Percentiles rank a stretch among this genome's conserved stretches.
phyloP scores from a whole-genome alignment of 1,284 basidiomycete species.

The Albatrellus sp. region DNA sequence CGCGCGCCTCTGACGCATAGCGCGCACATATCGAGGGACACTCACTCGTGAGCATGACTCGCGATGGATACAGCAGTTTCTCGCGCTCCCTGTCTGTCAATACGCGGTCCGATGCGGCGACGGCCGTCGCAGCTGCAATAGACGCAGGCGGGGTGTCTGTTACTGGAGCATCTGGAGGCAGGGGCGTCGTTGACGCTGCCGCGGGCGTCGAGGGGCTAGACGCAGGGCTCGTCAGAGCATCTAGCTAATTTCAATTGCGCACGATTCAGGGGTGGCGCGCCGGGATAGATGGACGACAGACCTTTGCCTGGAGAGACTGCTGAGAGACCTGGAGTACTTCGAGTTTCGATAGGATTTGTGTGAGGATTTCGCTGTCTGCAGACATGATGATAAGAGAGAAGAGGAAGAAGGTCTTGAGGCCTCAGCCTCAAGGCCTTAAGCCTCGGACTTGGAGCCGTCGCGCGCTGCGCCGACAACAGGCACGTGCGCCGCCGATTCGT shows the following conservation, averaged over 20 bases:
- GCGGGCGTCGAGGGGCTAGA: slow-evolving; percentile 13
- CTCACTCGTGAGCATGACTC: slow-evolving; percentile 74
- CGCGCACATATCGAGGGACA: slow-evolving; percentile 8
- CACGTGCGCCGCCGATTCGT: too few relatives aligned
- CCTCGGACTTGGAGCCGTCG: not conserved
- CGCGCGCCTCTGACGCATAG: not conserved
- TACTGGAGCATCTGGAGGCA: not conserved
- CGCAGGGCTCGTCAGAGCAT: slow-evolving; percentile 19
- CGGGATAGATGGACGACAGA: too few relatives aligned
- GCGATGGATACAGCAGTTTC: slow-evolving; percentile 60
- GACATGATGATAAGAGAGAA: too few relatives aligned
- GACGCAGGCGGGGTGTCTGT: slow-evolving; percentile 11
- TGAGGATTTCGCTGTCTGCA: too few relatives aligned
- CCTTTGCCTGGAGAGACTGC: too few relatives aligned
- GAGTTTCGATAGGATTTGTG: too few relatives aligned
- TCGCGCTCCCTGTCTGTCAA: slow-evolving; percentile 52
- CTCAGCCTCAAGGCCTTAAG: not conserved
- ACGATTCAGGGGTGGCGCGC: too few relatives aligned
- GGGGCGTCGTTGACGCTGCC: not conserved
- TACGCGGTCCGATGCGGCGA: slow-evolving; percentile 11
- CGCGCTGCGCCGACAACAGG: too few relatives aligned
- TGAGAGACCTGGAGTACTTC: too few relatives aligned
- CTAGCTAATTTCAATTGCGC: slow-evolving; percentile 19
- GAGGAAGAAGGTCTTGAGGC: too few relatives aligned
- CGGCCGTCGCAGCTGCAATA: slow-evolving; percentile 11